A percentile compares a stretch with the other conserved stretches of the same genome.
Conservation (phyloP, 768 basidiomycete genomes). For the Rhodotorula babjevae region DNA sequence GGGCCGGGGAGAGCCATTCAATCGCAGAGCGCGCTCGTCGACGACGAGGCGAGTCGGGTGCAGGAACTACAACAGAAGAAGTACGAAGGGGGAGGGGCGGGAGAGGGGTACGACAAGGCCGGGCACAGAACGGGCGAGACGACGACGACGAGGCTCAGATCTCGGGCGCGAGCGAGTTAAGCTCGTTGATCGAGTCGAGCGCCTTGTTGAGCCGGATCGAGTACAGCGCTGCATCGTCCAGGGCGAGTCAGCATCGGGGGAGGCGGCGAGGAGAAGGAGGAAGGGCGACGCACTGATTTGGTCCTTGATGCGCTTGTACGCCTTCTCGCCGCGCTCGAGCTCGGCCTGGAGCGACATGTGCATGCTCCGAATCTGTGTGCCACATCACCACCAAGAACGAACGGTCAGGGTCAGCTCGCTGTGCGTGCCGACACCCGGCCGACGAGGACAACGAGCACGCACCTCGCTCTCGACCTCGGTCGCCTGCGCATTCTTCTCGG, state of each 20-base stretch:
- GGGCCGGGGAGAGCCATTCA: too few species aligned
- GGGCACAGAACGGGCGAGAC: neutral
- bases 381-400: too few species aligned
- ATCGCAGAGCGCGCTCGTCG: too few species aligned
- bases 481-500: slow-evolving; percentile 33
- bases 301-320: slow-evolving; percentile 34
- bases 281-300: slow-evolving; percentile 22
- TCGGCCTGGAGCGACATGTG: slow-evolving; percentile 20
- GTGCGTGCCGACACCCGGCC: too few species aligned
- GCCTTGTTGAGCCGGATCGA: slow-evolving; percentile 34
- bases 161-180: slow-evolving; percentile 11
- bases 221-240: slow-evolving; percentile 13
- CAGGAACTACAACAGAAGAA: neutral
- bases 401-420: too few species aligned
- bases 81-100: neutral
- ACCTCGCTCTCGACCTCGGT: slow-evolving; percentile 31
- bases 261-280: neutral
- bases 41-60: neutral
- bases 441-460: neutral
- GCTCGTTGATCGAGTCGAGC: slow-evolving; percentile 35
- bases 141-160: neutral
- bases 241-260: neutral
- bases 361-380: slow-evolving; percentile 28
- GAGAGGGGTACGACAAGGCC: neutral
- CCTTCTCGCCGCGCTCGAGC: slow-evolving; percentile 35